These are phyloP conservation scores for Saccharomycopsis amapae DNA, from an alignment of 805 yeast genomes.

Conservation along the genomic window DNA sequence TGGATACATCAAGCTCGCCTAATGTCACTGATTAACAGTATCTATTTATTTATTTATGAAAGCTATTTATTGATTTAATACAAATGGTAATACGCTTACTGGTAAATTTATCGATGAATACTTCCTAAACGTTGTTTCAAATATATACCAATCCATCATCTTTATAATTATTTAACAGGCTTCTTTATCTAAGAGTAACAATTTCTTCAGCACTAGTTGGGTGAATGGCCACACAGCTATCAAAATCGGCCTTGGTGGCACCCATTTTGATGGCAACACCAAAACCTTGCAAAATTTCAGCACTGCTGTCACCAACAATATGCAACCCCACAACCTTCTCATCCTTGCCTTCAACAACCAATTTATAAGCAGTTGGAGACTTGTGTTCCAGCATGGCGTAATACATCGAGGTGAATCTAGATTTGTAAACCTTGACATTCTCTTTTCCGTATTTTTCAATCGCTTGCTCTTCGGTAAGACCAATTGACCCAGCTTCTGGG, in stretches of 20 bases:
- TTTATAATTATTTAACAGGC: too few species aligned
- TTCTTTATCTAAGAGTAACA: slow-evolving; percentile 63
- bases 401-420: slow-evolving; percentile 87
- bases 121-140: too few species aligned
- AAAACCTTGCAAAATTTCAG: slow-evolving; percentile 95
- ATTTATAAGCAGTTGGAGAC: slow-evolving; percentile 81
- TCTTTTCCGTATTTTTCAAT: slow-evolving; percentile 70
- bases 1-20: too few species aligned
- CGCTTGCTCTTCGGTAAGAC: slow-evolving; percentile 77
- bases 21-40: too few species aligned
- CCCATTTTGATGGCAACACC: slow-evolving; percentile 99
- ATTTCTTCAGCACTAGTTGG: slow-evolving; percentile 98
- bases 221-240: slow-evolving; percentile 94
- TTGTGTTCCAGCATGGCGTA: slow-evolving; percentile 79
- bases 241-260: slow-evolving; percentile 94
- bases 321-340: slow-evolving; percentile 96
- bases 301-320: slow-evolving; percentile 81
- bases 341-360: slow-evolving; percentile 67
- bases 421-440: slow-evolving; percentile 71
- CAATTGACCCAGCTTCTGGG: slow-evolving; percentile 95
- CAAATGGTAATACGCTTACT: too few species aligned
- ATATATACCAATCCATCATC: too few species aligned
- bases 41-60: too few species aligned
- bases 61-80: too few species aligned
- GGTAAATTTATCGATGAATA: background rate